Evolutionary conservation across 164 flowering plant species (phyloP), one percentile per base, ranked within the genome.

Genomic region (Tinospora cordifolia): DNA sequence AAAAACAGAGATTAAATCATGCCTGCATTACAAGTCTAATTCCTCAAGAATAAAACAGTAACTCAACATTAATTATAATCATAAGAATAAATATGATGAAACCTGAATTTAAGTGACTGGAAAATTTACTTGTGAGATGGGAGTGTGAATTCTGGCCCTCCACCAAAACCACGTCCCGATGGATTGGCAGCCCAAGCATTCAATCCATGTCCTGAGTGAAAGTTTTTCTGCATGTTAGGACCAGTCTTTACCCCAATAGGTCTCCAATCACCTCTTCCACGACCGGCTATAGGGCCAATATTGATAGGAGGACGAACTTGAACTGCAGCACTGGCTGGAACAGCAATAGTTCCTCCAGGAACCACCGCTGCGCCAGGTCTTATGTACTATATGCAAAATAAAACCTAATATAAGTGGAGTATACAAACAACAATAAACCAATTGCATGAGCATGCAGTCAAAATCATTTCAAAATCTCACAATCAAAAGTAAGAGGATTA

Each of bases 81-180:
- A 30, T 30, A 30, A 30, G 36, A 30, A 30, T 30, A 30, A 30
- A 30, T 4, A 30, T 2, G 2, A 30, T 30, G 36, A 30, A 30
- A 30, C 36, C 36, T 30, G 36, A 46, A n/a, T 27, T 13, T 36
- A 67, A 44, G 39, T 13, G 54, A 47, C 13, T 60, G 59, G 39
- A 54, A 59, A 65, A 36, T 78, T 83, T 87, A 95, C 99, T 91
- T 95, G 82, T 95, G 98, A 74, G 99, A 90, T 71, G 99, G 98
- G 74, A 95, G 98, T 40, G 99, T 92, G 78, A 95, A 92, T 25
- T 95, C 99, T 74, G 85, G 73, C 66, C 98, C 97, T 62, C 79
- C 81, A 41, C 95, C 95, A 80, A 83, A 85, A 71, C 88, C 93
- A 71, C 92, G 87, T 15, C 91, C 93, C 12, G 86, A 65, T 72